These are phyloP conservation scores for Nothophaeocryptopus gaeumannii DNA, from an alignment of 2,329 filamentous ascomycete genomes.

Conservation along the genomic window DNA sequence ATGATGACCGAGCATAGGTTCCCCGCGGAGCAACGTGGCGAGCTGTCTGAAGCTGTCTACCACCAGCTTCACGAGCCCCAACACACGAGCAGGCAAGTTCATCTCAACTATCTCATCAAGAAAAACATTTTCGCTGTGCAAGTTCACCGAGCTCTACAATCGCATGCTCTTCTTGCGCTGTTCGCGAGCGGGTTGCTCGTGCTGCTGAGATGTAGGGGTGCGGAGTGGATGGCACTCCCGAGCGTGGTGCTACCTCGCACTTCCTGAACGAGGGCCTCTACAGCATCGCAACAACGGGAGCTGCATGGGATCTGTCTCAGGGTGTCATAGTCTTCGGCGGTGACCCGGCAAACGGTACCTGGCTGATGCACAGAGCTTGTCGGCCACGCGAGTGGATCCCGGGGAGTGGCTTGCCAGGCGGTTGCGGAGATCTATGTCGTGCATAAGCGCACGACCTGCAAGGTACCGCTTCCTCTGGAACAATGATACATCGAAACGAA, in stretches of 20 bases:
- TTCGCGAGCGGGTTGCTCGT: too few relatives aligned
- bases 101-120: not conserved
- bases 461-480: constrained; percentile 6
- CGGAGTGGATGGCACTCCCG: not conserved
- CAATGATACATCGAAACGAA: too few relatives aligned
- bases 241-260: not conserved
- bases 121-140: too few relatives aligned
- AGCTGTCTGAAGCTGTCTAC: too few relatives aligned
- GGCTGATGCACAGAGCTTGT: constrained; percentile 14
- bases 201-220: too few relatives aligned
- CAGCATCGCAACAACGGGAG: too few relatives aligned
- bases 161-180: too few relatives aligned
- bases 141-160: too few relatives aligned
- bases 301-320: not conserved
- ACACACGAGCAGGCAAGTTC: constrained; percentile 2
- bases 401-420: constrained; percentile 3
- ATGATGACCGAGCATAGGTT: too few relatives aligned
- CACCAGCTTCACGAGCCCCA: too few relatives aligned
- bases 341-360: constrained; percentile 13
- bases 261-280: too few relatives aligned
- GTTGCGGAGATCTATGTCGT: constrained; percentile 13
- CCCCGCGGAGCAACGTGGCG: too few relatives aligned
- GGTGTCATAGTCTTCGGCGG: constrained; percentile 3
- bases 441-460: constrained; percentile 9
- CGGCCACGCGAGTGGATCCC: constrained; percentile 10